Evolutionary conservation across 139 green algal genomes (phyloP).

Genomic region (Tetraselmis striata): DNA sequence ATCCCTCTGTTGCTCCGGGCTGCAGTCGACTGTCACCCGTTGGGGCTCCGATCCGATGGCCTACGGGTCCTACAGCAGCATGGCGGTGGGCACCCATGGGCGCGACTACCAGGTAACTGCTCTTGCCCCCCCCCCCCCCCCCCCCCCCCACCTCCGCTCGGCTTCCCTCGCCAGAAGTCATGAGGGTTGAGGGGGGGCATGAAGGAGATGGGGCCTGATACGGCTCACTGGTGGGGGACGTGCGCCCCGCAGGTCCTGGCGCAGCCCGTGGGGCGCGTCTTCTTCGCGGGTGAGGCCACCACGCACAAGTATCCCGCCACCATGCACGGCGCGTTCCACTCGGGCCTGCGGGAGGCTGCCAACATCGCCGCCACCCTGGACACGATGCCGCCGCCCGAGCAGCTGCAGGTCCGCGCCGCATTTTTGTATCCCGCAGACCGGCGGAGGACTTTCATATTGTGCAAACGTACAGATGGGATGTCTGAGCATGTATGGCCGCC

Average conservation of each 20-base stretch:
- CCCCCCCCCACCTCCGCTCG: no score
- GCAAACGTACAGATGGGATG: conserved; percentile 8
- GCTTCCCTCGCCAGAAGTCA: not conserved
- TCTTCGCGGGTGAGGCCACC: conserved; percentile 89
- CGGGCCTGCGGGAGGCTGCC: conserved; percentile 55
- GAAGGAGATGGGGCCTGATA: conserved; percentile 10
- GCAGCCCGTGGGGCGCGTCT: conserved; percentile 60
- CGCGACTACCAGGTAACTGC: conserved; percentile 82
- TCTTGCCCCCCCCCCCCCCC: no score
- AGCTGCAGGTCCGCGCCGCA: not conserved
- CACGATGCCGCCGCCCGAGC: not conserved
- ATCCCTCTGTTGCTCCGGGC: no score
- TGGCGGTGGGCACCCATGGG: conserved; percentile 65
- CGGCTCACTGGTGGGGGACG: conserved; percentile 18
- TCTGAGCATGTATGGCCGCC: not conserved
- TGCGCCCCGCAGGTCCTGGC: conserved; percentile 50
- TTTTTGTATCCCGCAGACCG: not conserved
- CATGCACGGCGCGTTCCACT: conserved; percentile 93
- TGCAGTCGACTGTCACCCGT: conserved; percentile 64
- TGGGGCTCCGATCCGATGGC: conserved; percentile 79
- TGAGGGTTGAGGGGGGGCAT: not conserved
- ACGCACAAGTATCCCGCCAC: conserved; percentile 84
- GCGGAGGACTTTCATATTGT: no score
- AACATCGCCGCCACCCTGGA: conserved; percentile 21
- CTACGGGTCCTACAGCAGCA: conserved; percentile 79